Evolutionary conservation across 2,329 filamentous ascomycete genomes (phyloP).

Genomic region (Amylocarpus encephaloides): DNA sequence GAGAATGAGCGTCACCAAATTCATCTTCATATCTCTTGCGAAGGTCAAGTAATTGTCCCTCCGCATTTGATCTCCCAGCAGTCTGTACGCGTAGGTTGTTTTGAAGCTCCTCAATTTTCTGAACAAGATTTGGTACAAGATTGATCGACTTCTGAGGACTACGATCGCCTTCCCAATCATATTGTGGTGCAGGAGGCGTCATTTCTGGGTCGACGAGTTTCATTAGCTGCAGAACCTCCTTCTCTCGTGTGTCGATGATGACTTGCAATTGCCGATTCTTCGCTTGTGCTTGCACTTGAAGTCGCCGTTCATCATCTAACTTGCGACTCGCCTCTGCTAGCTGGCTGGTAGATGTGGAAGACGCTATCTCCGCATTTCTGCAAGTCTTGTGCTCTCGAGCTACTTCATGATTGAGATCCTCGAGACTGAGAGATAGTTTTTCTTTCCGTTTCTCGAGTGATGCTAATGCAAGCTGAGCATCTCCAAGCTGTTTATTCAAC

Average conservation of each 20-base stretch:
- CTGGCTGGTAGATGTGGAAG: constrained; percentile 73
- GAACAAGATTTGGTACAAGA: constrained; percentile 75
- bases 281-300: constrained; percentile 76
- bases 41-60: constrained; percentile 73
- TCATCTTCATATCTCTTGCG: constrained; percentile 68
- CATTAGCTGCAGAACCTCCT: constrained; percentile 75
- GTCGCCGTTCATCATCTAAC: constrained; percentile 82
- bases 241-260: constrained; percentile 71
- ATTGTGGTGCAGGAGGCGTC: constrained; percentile 43
- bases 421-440: constrained; percentile 78
- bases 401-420: constrained; percentile 90
- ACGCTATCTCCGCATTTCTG: constrained; percentile 82
- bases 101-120: constrained; percentile 82
- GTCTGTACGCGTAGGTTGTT: constrained; percentile 79
- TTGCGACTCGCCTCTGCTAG: constrained; percentile 84
- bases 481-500: constrained; percentile 76
- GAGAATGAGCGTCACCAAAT: constrained; percentile 58
- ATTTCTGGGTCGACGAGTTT: constrained; percentile 75
- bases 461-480: constrained; percentile 74
- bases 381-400: constrained; percentile 84
- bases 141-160: constrained; percentile 47
- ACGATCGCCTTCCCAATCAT: constrained; percentile 48
- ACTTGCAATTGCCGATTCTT: constrained; percentile 77
- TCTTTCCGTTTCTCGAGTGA: constrained; percentile 91
- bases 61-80: constrained; percentile 74